Percentiles rank a stretch among this genome's conserved stretches.
These are phyloP conservation scores for Starmerella lactis-condensi DNA, from an alignment of 805 yeast genomes.

Conservation along the genomic window DNA sequence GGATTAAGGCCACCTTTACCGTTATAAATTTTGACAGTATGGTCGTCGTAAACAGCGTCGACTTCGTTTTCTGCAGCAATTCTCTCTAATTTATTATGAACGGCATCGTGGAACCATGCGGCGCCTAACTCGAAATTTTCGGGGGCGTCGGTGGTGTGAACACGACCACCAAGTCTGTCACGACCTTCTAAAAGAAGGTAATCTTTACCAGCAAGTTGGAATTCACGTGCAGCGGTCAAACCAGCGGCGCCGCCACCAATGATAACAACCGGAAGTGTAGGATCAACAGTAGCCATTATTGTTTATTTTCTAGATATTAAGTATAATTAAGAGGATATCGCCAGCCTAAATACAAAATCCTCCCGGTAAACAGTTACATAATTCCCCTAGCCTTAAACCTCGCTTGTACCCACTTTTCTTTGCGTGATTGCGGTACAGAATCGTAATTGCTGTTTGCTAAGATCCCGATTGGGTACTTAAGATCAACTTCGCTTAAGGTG, in stretches of 20 bases:
- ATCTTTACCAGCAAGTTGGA: constrained; percentile 13
- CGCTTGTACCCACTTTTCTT: no score
- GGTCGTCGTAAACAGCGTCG: constrained; percentile 12
- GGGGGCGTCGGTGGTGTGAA: constrained; percentile 12
- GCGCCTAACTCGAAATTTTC: constrained; percentile 15
- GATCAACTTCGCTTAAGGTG: no score
- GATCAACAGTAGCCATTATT: no score
- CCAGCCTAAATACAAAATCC: no score
- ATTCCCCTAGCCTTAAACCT: no score
- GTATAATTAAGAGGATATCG: no score
- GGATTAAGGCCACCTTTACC: constrained; percentile 12
- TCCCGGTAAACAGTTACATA: no score
- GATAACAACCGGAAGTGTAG: constrained; percentile 13
- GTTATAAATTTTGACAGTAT: constrained; percentile 9
- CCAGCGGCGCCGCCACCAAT: constrained; percentile 24
- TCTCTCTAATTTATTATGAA: constrained; percentile 13
- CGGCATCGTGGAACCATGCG: constrained; percentile 18
- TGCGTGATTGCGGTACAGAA: no score
- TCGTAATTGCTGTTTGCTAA: no score
- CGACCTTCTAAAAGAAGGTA: constrained; percentile 20
- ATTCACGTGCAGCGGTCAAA: constrained; percentile 19
- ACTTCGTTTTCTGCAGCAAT: constrained; percentile 12
- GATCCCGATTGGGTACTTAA: no score
- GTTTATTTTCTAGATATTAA: no score
- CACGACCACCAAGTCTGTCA: constrained; percentile 21